phyloP scores from a whole-genome alignment of 208 protist species.

The Trichomonas tenax region DNA sequence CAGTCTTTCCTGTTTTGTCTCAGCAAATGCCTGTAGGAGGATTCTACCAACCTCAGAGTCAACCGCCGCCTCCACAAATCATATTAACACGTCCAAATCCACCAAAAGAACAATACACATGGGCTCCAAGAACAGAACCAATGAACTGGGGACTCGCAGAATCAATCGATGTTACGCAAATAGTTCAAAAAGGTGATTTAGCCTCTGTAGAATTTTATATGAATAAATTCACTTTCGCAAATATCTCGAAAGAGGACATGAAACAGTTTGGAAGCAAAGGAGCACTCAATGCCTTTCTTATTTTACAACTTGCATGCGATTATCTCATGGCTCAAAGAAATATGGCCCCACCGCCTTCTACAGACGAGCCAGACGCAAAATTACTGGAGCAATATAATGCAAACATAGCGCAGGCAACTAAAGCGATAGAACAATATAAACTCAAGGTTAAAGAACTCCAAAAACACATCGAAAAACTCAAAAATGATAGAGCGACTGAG shows the following conservation, averaged over 20 bases:
- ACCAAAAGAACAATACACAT: neutral
- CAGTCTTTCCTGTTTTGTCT: neutral
- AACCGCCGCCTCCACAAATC: neutral
- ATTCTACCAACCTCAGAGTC: neutral
- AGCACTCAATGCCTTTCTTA: neutral
- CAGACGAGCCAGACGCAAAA: neutral
- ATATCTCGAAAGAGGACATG: neutral
- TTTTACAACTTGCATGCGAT: neutral
- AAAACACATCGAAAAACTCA: neutral
- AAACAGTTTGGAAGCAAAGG: neutral
- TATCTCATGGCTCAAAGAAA: neutral
- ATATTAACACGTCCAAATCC: neutral
- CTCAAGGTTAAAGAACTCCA: neutral
- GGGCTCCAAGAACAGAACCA: neutral
- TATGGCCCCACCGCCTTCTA: neutral
- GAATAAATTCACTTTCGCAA: neutral
- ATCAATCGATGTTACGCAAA: neutral
- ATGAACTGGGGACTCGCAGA: neutral
- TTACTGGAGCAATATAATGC: neutral
- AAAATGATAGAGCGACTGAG: neutral
- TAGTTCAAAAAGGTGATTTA: neutral
- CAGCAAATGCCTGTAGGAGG: neutral
- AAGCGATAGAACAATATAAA: neutral
- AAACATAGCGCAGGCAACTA: neutral
- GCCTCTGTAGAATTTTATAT: conserved; percentile 4